phyloP scores from a whole-genome alignment of 768 basidiomycete species.

The Crepidotus variabilis region DNA sequence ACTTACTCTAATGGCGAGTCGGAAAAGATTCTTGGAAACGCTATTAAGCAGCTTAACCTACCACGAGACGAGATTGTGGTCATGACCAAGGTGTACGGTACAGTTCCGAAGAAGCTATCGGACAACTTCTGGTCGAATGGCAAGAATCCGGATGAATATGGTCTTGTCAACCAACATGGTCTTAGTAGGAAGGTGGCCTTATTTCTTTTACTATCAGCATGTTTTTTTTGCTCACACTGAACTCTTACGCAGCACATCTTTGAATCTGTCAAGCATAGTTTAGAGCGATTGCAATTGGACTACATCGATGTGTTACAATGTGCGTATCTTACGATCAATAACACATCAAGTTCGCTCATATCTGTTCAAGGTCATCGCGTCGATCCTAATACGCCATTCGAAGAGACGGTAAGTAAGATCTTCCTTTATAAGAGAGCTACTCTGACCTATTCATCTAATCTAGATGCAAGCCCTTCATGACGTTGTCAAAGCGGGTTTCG shows the following conservation, averaged over 20 bases:
- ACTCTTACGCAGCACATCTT: slow-evolving; percentile 59
- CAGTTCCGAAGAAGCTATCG: not conserved
- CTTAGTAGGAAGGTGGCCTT: slow-evolving; percentile 33
- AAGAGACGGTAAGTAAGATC: slow-evolving; percentile 39
- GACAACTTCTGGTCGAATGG: not conserved
- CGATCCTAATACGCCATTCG: slow-evolving; percentile 54
- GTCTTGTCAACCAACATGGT: slow-evolving; percentile 55
- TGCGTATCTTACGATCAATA: slow-evolving; percentile 14
- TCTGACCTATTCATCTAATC: not conserved
- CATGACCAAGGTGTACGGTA: slow-evolving; percentile 38
- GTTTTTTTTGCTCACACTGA: not conserved
- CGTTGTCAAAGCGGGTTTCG: slow-evolving; percentile 62
- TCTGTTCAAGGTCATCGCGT: slow-evolving; percentile 52
- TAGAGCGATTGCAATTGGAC: slow-evolving; percentile 69
- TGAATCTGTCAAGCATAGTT: slow-evolving; percentile 54
- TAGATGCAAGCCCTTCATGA: slow-evolving; percentile 70
- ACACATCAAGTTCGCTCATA: no score
- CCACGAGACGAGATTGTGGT: slow-evolving; percentile 75
- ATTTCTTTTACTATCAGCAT: not conserved
- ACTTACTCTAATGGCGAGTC: slow-evolving; percentile 64
- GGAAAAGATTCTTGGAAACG: slow-evolving; percentile 67
- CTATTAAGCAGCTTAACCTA: slow-evolving; percentile 60
- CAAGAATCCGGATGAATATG: slow-evolving; percentile 29
- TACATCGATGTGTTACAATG: slow-evolving; percentile 78
- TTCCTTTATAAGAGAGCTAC: not conserved